Conservation (phyloP, 306 rosid genomes). For the Cercis canadensis region DNA sequence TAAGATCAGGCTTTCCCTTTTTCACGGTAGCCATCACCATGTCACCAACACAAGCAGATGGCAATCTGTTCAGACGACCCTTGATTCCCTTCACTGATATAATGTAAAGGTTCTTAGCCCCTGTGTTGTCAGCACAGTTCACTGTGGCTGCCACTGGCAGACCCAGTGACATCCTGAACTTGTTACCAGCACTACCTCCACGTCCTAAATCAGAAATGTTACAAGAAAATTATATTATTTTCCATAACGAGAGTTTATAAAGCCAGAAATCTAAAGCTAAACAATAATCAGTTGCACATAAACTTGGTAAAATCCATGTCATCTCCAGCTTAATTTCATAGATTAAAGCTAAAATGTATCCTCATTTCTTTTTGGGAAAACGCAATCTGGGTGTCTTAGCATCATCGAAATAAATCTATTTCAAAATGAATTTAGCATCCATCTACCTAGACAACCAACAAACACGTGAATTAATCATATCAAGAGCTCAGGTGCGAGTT, state of each 20-base stretch:
- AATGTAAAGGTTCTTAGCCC: conserved; percentile 68
- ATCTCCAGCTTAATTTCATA: too few relatives aligned
- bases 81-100: conserved; percentile 66
- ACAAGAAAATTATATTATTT: neutral
- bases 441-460: too few relatives aligned
- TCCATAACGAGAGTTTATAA: neutral
- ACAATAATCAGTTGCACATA: neutral
- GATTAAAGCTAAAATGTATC: too few relatives aligned
- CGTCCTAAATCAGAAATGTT: conserved; percentile 52
- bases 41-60: conserved; percentile 74
- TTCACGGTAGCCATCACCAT: conserved; percentile 76
- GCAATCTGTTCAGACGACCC: conserved; percentile 69
- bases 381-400: too few relatives aligned
- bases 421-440: too few relatives aligned
- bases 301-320: too few relatives aligned
- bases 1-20: conserved; percentile 74
- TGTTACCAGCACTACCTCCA: conserved; percentile 72
- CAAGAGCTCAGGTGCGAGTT: neutral
- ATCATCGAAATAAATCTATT: too few relatives aligned
- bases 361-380: too few relatives aligned
- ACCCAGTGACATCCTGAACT: conserved; percentile 80
- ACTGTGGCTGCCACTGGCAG: conserved; percentile 77
- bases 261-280: neutral
- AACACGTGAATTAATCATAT: neutral
- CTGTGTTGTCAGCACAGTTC: conserved; percentile 73